Evolutionary conservation across 352 stramenopile species (phyloP).

Genomic region (Pythium guiyangense): DNA sequence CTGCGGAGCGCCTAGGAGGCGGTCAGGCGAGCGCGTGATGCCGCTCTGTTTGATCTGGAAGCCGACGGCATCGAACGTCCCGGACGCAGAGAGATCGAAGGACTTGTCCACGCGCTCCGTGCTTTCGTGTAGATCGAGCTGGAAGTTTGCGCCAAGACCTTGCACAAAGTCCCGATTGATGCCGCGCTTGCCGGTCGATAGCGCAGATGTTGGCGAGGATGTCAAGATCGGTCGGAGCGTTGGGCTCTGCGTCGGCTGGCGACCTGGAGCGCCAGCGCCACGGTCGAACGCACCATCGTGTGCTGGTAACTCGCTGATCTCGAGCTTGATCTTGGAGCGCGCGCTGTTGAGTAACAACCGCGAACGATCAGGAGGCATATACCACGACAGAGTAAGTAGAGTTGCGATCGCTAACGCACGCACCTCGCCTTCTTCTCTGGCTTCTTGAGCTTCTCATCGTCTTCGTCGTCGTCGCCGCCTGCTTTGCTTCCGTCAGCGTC

Average conservation of each 20-base stretch:
- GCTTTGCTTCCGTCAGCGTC: slow-evolving; percentile 26
- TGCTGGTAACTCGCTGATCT: slow-evolving; percentile 49
- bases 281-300: slow-evolving; percentile 17
- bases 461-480: background rate
- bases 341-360: slow-evolving; percentile 8
- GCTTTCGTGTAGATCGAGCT: slow-evolving; percentile 66
- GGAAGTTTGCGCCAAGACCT: slow-evolving; percentile 59
- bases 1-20: slow-evolving; percentile 23
- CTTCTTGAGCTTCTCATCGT: slow-evolving; percentile 35
- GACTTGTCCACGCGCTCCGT: slow-evolving; percentile 65
- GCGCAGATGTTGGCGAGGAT: slow-evolving; percentile 24
- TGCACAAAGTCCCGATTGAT: slow-evolving; percentile 72
- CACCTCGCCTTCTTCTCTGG: slow-evolving; percentile 52
- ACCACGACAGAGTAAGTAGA: background rate
- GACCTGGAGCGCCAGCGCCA: slow-evolving; percentile 14
- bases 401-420: background rate
- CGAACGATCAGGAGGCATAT: slow-evolving; percentile 1
- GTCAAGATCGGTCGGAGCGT: slow-evolving; percentile 31
- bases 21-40: slow-evolving; percentile 59
- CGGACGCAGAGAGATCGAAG: slow-evolving; percentile 76
- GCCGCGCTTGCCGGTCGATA: slow-evolving; percentile 53
- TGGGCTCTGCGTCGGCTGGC: slow-evolving; percentile 39
- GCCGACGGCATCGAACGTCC: slow-evolving; percentile 72
- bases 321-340: slow-evolving; percentile 68
- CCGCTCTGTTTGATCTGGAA: slow-evolving; percentile 86